Percentiles rank a stretch among this genome's conserved stretches.
These are phyloP conservation scores for Nakazawaea laoshanensis DNA, from an alignment of 805 yeast genomes.

Conservation along the genomic window DNA sequence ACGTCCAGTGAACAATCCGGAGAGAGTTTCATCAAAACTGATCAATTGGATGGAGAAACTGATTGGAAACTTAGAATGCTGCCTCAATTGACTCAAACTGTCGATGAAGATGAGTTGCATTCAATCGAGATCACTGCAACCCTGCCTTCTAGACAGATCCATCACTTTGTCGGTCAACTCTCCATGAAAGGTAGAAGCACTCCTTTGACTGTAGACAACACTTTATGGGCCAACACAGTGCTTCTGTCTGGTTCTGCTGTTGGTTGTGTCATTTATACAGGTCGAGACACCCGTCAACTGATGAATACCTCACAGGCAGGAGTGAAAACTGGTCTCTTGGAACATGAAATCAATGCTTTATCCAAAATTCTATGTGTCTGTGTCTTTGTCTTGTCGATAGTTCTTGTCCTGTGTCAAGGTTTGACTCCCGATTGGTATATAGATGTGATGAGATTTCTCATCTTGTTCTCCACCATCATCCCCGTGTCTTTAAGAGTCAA, in stretches of 20 bases:
- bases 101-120: conserved; percentile 41
- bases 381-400: conserved; percentile 71
- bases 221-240: conserved; percentile 97
- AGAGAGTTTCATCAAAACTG: conserved; percentile 91
- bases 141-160: conserved; percentile 82
- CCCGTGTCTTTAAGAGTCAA: conserved; percentile 95
- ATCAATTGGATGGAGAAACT: conserved; percentile 97
- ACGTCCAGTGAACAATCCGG: conserved; percentile 79
- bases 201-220: conserved; percentile 79
- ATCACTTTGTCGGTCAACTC: conserved; percentile 70
- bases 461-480: conserved; percentile 87
- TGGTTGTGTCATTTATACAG: conserved; percentile 86
- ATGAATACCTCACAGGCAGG: conserved; percentile 85
- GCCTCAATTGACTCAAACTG: conserved; percentile 58
- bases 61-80: conserved; percentile 95
- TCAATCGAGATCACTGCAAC: conserved; percentile 56
- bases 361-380: conserved; percentile 84
- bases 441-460: conserved; percentile 83
- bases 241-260: conserved; percentile 89
- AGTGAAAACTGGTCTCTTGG: conserved; percentile 84
- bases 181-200: conserved; percentile 31
- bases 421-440: conserved; percentile 74
- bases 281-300: conserved; percentile 88
- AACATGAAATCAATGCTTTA: conserved; percentile 79
- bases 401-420: conserved; percentile 75